Evolutionary conservation across 495 filamentous ascomycete species (phyloP).

Genomic region (Bacidia rubella): DNA sequence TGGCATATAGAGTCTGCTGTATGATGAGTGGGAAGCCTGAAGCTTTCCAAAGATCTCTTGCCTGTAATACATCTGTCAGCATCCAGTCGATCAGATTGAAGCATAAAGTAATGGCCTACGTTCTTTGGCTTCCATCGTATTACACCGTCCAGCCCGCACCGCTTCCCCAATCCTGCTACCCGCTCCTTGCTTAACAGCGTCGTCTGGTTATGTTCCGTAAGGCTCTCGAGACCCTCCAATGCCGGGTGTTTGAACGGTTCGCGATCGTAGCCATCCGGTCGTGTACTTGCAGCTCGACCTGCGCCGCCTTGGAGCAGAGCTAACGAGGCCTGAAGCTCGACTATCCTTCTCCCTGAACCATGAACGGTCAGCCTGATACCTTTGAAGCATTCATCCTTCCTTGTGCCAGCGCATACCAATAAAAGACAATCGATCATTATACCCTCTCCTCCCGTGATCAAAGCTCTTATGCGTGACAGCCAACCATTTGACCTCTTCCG

Average conservation of each 20-base stretch:
- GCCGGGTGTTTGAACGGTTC: conserved; percentile 60
- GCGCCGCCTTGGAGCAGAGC: conserved; percentile 43
- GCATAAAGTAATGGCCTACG: conserved; percentile 34
- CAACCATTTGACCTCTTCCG: conserved; percentile 90
- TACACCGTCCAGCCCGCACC: conserved; percentile 58
- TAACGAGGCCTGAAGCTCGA: conserved; percentile 64
- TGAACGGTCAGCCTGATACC: neutral
- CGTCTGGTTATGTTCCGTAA: conserved; percentile 42
- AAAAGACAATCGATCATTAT: conserved; percentile 85
- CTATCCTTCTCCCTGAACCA: conserved; percentile 59
- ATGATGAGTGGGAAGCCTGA: conserved; percentile 65
- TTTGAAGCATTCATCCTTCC: conserved; percentile 6
- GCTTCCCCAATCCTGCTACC: conserved; percentile 48
- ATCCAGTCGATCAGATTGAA: neutral
- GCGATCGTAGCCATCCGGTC: conserved; percentile 37
- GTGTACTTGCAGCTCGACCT: conserved; percentile 16
- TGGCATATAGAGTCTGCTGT: conserved; percentile 63
- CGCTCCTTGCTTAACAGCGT: conserved; percentile 38
- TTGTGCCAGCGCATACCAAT: conserved; percentile 44
- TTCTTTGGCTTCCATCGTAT: conserved; percentile 76
- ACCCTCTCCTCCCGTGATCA: conserved; percentile 84
- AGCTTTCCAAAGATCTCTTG: conserved; percentile 43
- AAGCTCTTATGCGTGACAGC: conserved; percentile 98
- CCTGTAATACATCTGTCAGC: conserved; percentile 31
- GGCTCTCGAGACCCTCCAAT: conserved; percentile 55